Evolutionary conservation across 1,284 basidiomycete genomes (phyloP), one percentile per base, ranked within the genome.

Genomic region (Sporisorium reilianum): DNA sequence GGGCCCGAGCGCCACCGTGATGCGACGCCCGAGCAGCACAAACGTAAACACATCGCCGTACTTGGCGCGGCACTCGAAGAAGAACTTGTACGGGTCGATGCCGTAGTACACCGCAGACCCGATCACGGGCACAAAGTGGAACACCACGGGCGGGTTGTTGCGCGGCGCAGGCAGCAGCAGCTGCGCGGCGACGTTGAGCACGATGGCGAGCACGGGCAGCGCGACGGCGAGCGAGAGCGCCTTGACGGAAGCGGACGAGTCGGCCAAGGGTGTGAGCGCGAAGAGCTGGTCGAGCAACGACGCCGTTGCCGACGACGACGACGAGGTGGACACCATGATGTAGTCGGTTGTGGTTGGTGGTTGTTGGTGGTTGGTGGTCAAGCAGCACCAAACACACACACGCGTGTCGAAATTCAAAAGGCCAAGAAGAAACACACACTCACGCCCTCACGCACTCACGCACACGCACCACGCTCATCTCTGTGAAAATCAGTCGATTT

Each of bases 1-100:
- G 41, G 94, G 88, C 38, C 95, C 93, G 26, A 99, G 89, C 1
- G 94, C 92, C 59, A 96, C 95, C 0, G 96, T 98, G 76, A 98
- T 90, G 59, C 90, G 90, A 65, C 94, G 90, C 46, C 96, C 96
- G 46, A 98, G 87, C 10, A 99, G 87, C 50, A 77, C 72, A 66
- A 84, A 84, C 0, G 96, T 97, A 87, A 98, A 99, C n/a, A 97
- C 90, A 57, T 90, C 88, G 42, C 90, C 90, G 54, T 77, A 78
- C 90, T 95, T 96, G 76, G 93, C 91, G 65, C 91, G 89, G 84
- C 90, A 91, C 46, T 88, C 87, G 62, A 90, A 89, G 81, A 93
- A 88, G 85, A 94, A 93, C 64, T 87, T 89, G 84, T 93, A 88
- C 2, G 92, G 92, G 83, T 94, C 91, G 80, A 92, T 89, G 23